These are phyloP conservation scores for Crassisporium funariophilum DNA, from an alignment of 768 basidiomycete species.

Conservation along the genomic window DNA sequence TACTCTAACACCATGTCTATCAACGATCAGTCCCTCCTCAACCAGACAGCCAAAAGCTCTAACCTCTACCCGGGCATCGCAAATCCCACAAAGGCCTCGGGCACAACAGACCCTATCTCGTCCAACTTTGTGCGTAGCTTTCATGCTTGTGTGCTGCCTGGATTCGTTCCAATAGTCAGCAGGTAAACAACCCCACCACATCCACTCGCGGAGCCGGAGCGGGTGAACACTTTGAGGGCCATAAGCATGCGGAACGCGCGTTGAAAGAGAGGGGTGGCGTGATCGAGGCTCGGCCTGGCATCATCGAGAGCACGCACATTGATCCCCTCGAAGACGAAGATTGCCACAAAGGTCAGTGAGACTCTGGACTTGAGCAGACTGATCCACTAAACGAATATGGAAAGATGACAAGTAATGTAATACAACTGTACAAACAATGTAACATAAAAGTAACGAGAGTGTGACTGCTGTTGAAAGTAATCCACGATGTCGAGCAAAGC, in stretches of 20 bases:
- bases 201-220: slow-evolving; percentile 43
- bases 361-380: not conserved
- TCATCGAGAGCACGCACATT: slow-evolving; percentile 56
- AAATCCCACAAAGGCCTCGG: slow-evolving; percentile 44
- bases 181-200: slow-evolving; percentile 46
- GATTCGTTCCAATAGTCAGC: not conserved
- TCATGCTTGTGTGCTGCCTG: not conserved
- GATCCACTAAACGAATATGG: too few relatives aligned
- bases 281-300: slow-evolving; percentile 54
- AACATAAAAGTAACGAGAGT: too few relatives aligned
- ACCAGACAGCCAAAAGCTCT: slow-evolving; percentile 29
- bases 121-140: slow-evolving; percentile 44
- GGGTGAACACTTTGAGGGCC: slow-evolving; percentile 39
- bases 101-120: slow-evolving; percentile 35
- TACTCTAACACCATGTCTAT: slow-evolving; percentile 36
- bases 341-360: slow-evolving; percentile 36
- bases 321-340: slow-evolving; percentile 51
- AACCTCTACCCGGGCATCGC: slow-evolving; percentile 45
- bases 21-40: slow-evolving; percentile 21
- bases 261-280: slow-evolving; percentile 49
- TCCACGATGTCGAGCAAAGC: slow-evolving; percentile 72
- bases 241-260: slow-evolving; percentile 38
- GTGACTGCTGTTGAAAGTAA: slow-evolving; percentile 5
- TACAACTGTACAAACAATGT: too few relatives aligned
- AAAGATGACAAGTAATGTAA: too few relatives aligned